Percentiles rank a stretch among this genome's conserved stretches.
Conservation (phyloP, 2,329 filamentous ascomycete genomes). For the Xylaria multiplex region DNA sequence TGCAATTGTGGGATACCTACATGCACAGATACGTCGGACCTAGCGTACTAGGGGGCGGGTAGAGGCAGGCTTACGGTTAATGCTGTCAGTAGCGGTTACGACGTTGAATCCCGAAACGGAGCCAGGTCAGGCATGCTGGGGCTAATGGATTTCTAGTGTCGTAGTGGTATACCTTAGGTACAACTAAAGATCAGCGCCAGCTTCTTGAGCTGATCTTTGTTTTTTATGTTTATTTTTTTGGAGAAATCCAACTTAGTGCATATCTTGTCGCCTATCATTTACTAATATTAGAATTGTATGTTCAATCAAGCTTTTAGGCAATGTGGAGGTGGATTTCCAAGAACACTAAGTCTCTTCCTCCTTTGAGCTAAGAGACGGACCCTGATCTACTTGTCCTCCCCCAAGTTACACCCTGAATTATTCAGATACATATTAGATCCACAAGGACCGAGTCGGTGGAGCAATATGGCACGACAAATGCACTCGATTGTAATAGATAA, state of each 20-base stretch:
- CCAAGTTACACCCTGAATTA: neutral
- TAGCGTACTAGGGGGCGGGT: slow-evolving; percentile 9
- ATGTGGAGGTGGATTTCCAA: slow-evolving; percentile 17
- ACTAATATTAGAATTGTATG: slow-evolving; percentile 9
- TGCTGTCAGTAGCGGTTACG: slow-evolving; percentile 9
- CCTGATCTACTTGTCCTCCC: slow-evolving; percentile 6
- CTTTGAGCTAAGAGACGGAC: neutral
- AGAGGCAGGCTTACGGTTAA: slow-evolving; percentile 12
- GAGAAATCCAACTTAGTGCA: neutral
- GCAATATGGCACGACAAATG: slow-evolving; percentile 14
- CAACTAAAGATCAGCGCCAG: too few species aligned
- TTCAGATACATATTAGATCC: neutral
- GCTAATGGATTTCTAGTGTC: too few species aligned
- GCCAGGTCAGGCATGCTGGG: neutral
- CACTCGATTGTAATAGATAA: neutral
- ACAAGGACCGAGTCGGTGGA: slow-evolving; percentile 10
- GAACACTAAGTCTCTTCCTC: neutral
- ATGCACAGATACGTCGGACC: neutral
- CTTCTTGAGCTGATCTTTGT: too few species aligned
- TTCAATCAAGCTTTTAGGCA: slow-evolving; percentile 29
- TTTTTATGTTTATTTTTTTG: neutral
- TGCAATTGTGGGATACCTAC: neutral
- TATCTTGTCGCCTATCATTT: slow-evolving; percentile 4
- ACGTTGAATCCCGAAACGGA: neutral
- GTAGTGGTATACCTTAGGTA: neutral